Conservation (phyloP, 257 asterid genomes). For the Paulownia fortunei region DNA sequence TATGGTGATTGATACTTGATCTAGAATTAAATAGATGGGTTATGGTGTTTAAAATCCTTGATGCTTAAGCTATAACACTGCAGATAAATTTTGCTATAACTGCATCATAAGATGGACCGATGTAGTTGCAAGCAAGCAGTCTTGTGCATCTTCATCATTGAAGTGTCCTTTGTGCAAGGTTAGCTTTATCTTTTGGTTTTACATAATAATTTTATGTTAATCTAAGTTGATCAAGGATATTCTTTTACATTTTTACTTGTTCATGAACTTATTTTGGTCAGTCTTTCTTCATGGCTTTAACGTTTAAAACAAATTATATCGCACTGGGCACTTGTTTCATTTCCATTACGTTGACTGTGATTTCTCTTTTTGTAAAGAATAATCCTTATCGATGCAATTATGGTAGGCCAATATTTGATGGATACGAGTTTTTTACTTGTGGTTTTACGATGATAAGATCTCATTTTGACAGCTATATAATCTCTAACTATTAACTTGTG, state of each 20-base stretch:
- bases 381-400: not conserved
- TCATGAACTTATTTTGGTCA: not conserved
- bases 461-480: not conserved
- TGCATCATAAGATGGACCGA: conserved; percentile 74
- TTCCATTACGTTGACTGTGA: not conserved
- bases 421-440: not conserved
- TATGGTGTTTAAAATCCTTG: not conserved
- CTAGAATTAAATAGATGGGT: not conserved
- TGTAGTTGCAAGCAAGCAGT: conserved; percentile 49
- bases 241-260: not conserved
- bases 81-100: conserved; percentile 80
- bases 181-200: conserved; percentile 24
- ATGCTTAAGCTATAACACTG: conserved; percentile 36
- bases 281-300: not conserved
- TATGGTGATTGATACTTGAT: not conserved
- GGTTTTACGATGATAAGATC: not conserved
- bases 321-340: not conserved
- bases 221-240: conserved; percentile 19
- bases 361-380: not conserved
- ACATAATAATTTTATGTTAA: not conserved
- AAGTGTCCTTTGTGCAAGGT: conserved; percentile 90
- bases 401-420: not conserved
- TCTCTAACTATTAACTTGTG: not conserved
- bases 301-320: not conserved
- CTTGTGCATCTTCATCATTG: conserved; percentile 49